A percentile compares a stretch with the other conserved stretches of the same genome.
phyloP scores from a whole-genome alignment of 1,284 basidiomycete species.

The Cryptococcus hybrid region DNA sequence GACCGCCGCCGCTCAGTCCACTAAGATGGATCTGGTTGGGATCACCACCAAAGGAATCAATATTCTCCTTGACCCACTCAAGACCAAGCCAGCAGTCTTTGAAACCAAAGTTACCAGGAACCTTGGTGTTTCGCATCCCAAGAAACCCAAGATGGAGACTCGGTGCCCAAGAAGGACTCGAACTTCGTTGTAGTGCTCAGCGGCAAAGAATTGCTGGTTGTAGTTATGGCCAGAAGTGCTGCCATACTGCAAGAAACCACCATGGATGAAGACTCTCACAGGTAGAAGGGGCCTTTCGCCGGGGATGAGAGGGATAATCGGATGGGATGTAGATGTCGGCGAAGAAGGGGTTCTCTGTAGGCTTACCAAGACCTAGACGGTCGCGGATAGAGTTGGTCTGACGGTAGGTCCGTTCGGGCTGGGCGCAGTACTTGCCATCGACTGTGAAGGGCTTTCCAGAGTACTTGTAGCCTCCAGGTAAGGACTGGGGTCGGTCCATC shows the following conservation, averaged over 20 bases:
- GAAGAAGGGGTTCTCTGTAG: slow-evolving; percentile 73
- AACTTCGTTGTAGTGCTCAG: slow-evolving; percentile 63
- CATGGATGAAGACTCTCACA: slow-evolving; percentile 71
- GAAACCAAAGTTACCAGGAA: slow-evolving; percentile 71
- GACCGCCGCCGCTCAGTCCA: slow-evolving; percentile 70
- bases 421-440: slow-evolving; percentile 55
- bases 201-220: slow-evolving; percentile 64
- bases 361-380: slow-evolving; percentile 57
- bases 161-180: slow-evolving; percentile 54
- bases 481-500: slow-evolving; percentile 61
- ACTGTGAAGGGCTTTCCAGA: slow-evolving; percentile 60
- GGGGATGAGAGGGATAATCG: slow-evolving; percentile 53
- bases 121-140: slow-evolving; percentile 60
- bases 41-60: slow-evolving; percentile 61
- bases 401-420: slow-evolving; percentile 26
- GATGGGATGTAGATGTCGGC: slow-evolving; percentile 68
- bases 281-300: slow-evolving; percentile 55
- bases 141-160: slow-evolving; percentile 66
- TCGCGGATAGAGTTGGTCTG: slow-evolving; percentile 34
- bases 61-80: slow-evolving; percentile 62
- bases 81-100: slow-evolving; percentile 70
- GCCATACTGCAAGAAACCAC: slow-evolving; percentile 77
- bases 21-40: slow-evolving; percentile 59
- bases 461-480: slow-evolving; percentile 60
- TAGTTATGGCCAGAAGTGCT: slow-evolving; percentile 57